Evolutionary conservation across 306 rosid species (phyloP).

Genomic region (Lithocarpus polystachyus): DNA sequence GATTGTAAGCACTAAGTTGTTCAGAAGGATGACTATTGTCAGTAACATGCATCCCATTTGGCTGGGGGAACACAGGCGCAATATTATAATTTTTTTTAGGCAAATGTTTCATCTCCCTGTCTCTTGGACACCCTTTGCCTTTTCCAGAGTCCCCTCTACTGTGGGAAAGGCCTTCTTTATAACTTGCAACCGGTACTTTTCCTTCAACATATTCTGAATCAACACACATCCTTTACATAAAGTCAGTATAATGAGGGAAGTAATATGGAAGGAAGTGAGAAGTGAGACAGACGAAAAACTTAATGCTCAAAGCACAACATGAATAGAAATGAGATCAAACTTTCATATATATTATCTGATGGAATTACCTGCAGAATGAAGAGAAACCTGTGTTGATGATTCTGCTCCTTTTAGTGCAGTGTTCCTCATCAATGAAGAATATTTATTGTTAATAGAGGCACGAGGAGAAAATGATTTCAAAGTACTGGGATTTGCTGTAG

Average conservation of each 20-base stretch:
- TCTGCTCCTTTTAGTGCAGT: slow-evolving; percentile 28
- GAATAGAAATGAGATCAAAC: slow-evolving; percentile 14
- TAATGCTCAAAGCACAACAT: slow-evolving; percentile 9
- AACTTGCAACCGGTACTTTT: slow-evolving; percentile 29
- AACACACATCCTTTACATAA: slow-evolving; percentile 30
- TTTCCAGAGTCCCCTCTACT: slow-evolving; percentile 38
- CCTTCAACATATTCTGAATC: slow-evolving; percentile 55
- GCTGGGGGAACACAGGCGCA: slow-evolving; percentile 37
- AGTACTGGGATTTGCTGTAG: slow-evolving; percentile 36
- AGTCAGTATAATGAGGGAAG: slow-evolving; percentile 16
- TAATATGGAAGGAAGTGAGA: not conserved
- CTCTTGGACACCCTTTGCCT: slow-evolving; percentile 40
- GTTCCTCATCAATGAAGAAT: slow-evolving; percentile 37
- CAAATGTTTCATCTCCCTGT: slow-evolving; percentile 34
- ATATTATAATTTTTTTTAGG: slow-evolving; percentile 20
- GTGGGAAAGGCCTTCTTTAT: slow-evolving; percentile 34
- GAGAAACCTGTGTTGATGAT: slow-evolving; percentile 32
- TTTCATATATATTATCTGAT: slow-evolving; percentile 15
- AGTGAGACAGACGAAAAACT: not conserved
- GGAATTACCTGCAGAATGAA: slow-evolving; percentile 48
- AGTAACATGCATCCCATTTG: slow-evolving; percentile 36
- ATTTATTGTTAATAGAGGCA: slow-evolving; percentile 31
- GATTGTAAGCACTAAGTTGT: slow-evolving; percentile 54
- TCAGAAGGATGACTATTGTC: slow-evolving; percentile 42
- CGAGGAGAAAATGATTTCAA: slow-evolving; percentile 33